Base-by-base conservation (phyloP, 176 grass and related monocot genomes). In the Bothriochloa decipiens region DNA sequence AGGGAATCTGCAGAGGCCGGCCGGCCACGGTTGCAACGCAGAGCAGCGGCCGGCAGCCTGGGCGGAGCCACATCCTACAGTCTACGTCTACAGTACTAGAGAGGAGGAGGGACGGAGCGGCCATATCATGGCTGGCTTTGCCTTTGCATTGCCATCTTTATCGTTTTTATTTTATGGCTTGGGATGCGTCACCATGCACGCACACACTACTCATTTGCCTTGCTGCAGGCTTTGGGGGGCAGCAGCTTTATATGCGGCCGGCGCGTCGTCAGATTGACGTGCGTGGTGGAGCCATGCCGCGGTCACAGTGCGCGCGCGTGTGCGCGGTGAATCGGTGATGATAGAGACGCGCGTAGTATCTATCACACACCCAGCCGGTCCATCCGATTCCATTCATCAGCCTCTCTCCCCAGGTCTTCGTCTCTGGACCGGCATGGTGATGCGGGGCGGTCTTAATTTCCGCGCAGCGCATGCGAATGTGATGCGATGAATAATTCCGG, bases 1-100 rank as follows among this genome's bases (percentile, higher is more conserved):
- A 42, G 43, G 42, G 78, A 78, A 74, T 89, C 80, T 72, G 65
- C 66, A 45, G 74, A 28, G 33, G 14, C 33, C 11, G 20, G 35
- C 29, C n/a, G 58, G 60, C 65, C 81, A 80, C 61, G 77, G 57
- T 60, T 23, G 57, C 55, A 58, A 60, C 57, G n/a, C 22, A 60
- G 53, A 57, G 20, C 52, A 6, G 52, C 52, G 7, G 50, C 47
- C 6, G 37, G 37, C 37, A 36, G 2, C 35, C 35, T 36, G 36
- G 4, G 36, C 36, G 36, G 36, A 37, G 39, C 15, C 26, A 68
- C 39, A 61, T 9, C 11, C 70, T 73, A 73, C 70, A 73, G n/a
- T 49, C 42, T 17, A 49, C 70, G 27, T 15, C 22, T 16, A 46
- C 70, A 26, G 42, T 61, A 23, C 11, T 12, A 47, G 2, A 2